Base-by-base conservation (phyloP, 495 filamentous ascomycete genomes). In the Corynascus novoguineensis region DNA sequence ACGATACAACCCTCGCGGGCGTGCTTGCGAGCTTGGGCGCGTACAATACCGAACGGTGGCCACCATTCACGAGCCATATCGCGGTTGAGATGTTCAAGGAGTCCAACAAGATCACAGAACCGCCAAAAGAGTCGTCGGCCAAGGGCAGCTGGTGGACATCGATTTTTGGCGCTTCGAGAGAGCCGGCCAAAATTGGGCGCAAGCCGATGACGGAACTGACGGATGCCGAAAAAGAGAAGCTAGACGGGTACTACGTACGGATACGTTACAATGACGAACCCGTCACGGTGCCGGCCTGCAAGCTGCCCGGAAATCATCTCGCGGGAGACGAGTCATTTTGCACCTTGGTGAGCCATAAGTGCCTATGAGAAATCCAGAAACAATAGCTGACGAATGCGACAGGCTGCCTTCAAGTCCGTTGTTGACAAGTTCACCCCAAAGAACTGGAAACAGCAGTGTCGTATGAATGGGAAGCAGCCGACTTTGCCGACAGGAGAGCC, bases 321-420 rank as follows among this genome's bases (percentile, higher is more conserved):
- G 82, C 91, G 27, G 91, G 90, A 3, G 88, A 98, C 66, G 86
- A 91, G 60, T 88, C 80, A 22, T 96, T 98, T 68, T 97, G 93
- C 74, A 98, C 93, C 1, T 66, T 98, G 61, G 85, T 88, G 72
- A 71, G 82, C 71, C 0, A 6, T n/a, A n/a, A n/a, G n/a, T n/a
- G n/a, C n/a, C n/a, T n/a, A n/a, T n/a, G n/a, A n/a, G n/a, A n/a
- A n/a, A n/a, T n/a, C n/a, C n/a, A n/a, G n/a, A n/a, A n/a, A n/a
- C 4, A n/a, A 5, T 38, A 46, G 21, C 60, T 60, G 21, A 49
- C 55, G 5, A 25, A 5, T n/a, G 14, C 21, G 6, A 15, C 56
- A 89, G 86, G 82, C 87, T 45, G 85, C 93, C 2, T 98, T 98
- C 80, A 97, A 97, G 70, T 74, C 79, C 48, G 89, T 96, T 60